A percentile compares a stretch with the other conserved stretches of the same genome.
Conservation (phyloP, 257 asterid species). For the Nicotiana tabacum region DNA sequence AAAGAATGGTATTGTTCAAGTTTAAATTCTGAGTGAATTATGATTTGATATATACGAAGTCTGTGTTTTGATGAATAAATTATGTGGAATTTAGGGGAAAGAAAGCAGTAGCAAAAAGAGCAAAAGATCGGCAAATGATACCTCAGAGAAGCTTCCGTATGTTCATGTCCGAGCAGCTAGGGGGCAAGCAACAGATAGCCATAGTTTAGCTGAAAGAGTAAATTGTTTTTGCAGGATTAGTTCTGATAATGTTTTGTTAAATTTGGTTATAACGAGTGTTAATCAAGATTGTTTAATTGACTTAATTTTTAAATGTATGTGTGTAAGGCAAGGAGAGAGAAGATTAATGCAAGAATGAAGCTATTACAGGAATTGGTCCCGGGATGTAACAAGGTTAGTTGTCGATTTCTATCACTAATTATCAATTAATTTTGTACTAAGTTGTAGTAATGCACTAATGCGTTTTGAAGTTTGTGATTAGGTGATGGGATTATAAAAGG, state of each 20-base stretch:
- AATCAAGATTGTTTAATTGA: conserved; percentile 12
- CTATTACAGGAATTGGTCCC: conserved; percentile 97
- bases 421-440: neutral
- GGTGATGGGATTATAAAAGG: conserved; percentile 12
- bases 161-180: conserved; percentile 95
- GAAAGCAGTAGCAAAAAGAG: conserved; percentile 50
- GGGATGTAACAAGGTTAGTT: conserved; percentile 92
- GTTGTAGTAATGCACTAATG: conserved; percentile 14
- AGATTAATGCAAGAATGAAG: conserved; percentile 95
- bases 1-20: no score
- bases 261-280: conserved; percentile 11
- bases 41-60: no score
- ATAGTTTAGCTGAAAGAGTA: conserved; percentile 97
- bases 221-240: neutral
- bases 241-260: conserved; percentile 18
- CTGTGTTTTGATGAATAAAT: neutral
- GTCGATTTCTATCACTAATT: conserved; percentile 16
- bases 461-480: neutral
- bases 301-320: neutral
- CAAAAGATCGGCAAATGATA: conserved; percentile 48
- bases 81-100: conserved; percentile 36
- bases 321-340: conserved; percentile 91
- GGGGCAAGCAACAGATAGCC: conserved; percentile 98
- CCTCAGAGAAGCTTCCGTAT: conserved; percentile 66
- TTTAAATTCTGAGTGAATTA: no score